phyloP scores from a whole-genome alignment of 495 filamentous ascomycete genomes.

The Talaromyces adpressus region DNA sequence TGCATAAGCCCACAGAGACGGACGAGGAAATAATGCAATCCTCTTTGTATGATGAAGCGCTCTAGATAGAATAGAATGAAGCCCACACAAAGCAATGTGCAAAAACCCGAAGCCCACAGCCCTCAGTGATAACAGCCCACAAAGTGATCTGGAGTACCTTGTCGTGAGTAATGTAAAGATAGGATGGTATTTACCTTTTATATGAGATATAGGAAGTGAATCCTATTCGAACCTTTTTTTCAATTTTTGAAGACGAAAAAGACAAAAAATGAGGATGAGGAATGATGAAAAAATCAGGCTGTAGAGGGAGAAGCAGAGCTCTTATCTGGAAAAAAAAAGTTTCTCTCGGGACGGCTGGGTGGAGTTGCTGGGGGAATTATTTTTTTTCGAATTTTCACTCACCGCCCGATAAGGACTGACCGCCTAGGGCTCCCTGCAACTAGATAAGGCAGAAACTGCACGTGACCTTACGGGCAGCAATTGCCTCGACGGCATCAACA shows the following conservation, averaged over 20 bases:
- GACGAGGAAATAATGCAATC: slow-evolving; percentile 37
- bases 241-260: slow-evolving; percentile 10
- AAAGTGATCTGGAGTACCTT: slow-evolving; percentile 30
- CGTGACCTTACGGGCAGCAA: neutral
- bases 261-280: slow-evolving; percentile 8
- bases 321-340: slow-evolving; percentile 2
- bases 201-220: slow-evolving; percentile 7
- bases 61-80: slow-evolving; percentile 27
- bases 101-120: slow-evolving; percentile 40
- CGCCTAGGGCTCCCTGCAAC: neutral
- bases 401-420: slow-evolving; percentile 9
- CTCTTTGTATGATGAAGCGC: slow-evolving; percentile 19
- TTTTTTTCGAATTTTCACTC: neutral
- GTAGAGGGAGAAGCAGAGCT: neutral
- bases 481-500: neutral
- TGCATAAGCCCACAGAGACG: slow-evolving; percentile 43
- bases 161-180: slow-evolving; percentile 8
- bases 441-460: neutral
- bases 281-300: neutral
- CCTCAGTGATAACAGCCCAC: slow-evolving; percentile 43
- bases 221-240: slow-evolving; percentile 10
- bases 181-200: neutral
- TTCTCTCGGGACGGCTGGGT: neutral
- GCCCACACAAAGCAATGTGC: slow-evolving; percentile 36
- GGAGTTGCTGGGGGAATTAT: slow-evolving; percentile 3